phyloP scores from a whole-genome alignment of 2,329 filamentous ascomycete species.

The Penicillium aurantiogriseum region DNA sequence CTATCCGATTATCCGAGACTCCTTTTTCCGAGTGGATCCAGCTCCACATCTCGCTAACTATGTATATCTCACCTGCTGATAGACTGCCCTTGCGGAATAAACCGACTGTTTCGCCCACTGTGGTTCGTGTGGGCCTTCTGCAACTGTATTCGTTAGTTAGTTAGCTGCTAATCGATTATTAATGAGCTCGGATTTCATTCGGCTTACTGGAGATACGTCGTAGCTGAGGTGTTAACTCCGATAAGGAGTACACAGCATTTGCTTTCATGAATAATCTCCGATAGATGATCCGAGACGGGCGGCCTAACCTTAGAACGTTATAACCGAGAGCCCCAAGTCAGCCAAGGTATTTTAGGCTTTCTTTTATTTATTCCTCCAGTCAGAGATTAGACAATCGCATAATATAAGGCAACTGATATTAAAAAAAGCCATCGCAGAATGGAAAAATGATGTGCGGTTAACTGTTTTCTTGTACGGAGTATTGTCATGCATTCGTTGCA shows the following conservation, averaged over 20 bases:
- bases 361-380: not conserved
- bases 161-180: not conserved
- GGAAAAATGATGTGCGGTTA: constrained; percentile 4
- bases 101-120: constrained; percentile 23
- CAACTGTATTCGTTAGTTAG: constrained; percentile 5
- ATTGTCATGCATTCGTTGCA: constrained; percentile 28
- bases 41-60: constrained; percentile 27
- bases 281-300: not conserved
- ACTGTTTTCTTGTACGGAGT: constrained; percentile 16
- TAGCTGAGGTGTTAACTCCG: not conserved
- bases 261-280: constrained; percentile 9
- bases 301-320: not conserved
- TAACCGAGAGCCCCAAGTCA: not conserved
- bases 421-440: not conserved
- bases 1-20: constrained; percentile 24
- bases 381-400: not conserved
- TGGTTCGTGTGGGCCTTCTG: constrained; percentile 14
- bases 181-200: not conserved
- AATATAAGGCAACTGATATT: not conserved
- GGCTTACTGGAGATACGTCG: not conserved
- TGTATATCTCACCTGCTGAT: constrained; percentile 13
- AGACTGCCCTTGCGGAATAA: constrained; percentile 23
- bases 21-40: constrained; percentile 16
- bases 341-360: not conserved
- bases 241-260: not conserved